These are phyloP conservation scores for Penstemon barbatus DNA, from an alignment of 257 asterid species.

Conservation along the genomic window DNA sequence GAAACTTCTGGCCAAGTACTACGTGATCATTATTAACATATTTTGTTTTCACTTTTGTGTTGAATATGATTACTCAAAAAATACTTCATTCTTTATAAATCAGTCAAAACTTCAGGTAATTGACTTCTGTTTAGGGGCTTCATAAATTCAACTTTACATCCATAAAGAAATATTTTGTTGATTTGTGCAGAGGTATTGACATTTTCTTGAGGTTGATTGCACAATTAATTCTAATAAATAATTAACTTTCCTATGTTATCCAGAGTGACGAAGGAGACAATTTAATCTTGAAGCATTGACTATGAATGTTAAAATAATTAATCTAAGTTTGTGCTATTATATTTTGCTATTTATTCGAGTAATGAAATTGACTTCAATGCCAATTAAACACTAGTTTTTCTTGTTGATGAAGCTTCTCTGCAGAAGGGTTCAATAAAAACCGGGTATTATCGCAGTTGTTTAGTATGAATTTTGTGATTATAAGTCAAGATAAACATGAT, in stretches of 20 bases:
- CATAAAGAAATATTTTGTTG: not conserved
- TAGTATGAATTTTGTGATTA: not conserved
- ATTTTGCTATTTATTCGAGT: not conserved
- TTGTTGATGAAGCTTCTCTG: too few species aligned
- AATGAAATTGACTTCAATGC: not conserved
- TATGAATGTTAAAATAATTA: not conserved
- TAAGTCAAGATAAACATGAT: not conserved
- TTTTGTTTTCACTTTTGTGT: not conserved
- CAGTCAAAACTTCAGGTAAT: not conserved
- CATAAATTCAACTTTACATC: too few species aligned
- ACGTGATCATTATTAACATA: not conserved
- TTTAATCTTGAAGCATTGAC: not conserved
- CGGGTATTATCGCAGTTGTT: not conserved
- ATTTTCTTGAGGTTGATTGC: conserved; percentile 8
- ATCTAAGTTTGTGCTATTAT: too few species aligned
- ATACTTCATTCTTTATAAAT: not conserved
- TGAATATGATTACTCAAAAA: not conserved
- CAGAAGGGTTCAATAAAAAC: too few species aligned
- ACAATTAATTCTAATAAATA: not conserved
- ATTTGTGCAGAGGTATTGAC: not conserved
- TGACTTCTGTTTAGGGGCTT: not conserved
- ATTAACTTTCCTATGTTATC: not conserved
- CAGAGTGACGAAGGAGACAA: not conserved
- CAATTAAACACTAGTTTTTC: too few species aligned
- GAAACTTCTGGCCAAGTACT: not conserved